phyloP scores from a whole-genome alignment of 2,329 filamentous ascomycete genomes.

The Thyridium curvatum region DNA sequence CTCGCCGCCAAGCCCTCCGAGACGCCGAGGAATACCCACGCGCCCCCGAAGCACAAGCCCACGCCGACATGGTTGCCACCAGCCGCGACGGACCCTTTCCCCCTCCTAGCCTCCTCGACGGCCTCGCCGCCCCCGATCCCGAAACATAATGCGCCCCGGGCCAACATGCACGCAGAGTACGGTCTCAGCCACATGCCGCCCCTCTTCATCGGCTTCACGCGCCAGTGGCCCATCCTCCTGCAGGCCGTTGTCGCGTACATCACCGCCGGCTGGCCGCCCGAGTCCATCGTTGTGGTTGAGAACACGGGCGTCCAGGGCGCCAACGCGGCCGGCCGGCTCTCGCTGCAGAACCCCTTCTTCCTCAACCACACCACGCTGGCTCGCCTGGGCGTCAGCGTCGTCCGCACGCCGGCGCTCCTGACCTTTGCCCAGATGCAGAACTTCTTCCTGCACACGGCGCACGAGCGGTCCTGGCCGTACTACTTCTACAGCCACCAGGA shows the following conservation, averaged over 20 bases:
- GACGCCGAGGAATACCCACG: too few relatives aligned
- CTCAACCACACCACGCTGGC: conserved; percentile 42
- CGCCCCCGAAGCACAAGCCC: too few relatives aligned
- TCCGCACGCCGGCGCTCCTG: conserved; percentile 39
- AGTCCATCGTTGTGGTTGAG: conserved; percentile 47
- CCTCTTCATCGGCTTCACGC: conserved; percentile 45
- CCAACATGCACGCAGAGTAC: conserved; percentile 23
- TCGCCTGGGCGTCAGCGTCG: conserved; percentile 41
- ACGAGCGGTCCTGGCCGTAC: conserved; percentile 34
- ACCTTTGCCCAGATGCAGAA: conserved; percentile 51
- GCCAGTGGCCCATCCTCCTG: conserved; percentile 44
- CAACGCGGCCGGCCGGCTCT: conserved; percentile 35
- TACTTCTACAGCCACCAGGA: conserved; percentile 57
- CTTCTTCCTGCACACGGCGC: conserved; percentile 40
- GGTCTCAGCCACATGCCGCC: conserved; percentile 29
- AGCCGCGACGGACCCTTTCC: conserved; percentile 25
- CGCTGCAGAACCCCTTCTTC: conserved; percentile 46
- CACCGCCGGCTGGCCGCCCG: conserved; percentile 46
- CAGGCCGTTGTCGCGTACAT: conserved; percentile 48
- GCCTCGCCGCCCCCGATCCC: conserved; percentile 14
- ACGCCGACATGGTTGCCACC: too few relatives aligned
- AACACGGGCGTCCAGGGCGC: conserved; percentile 47
- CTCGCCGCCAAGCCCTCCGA: too few relatives aligned
- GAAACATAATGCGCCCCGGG: conserved; percentile 14
- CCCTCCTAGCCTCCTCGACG: conserved; percentile 21